Percentiles rank a stretch among this genome's conserved stretches.
phyloP scores from a whole-genome alignment of 257 asterid genomes.

The Handroanthus guayacan region DNA sequence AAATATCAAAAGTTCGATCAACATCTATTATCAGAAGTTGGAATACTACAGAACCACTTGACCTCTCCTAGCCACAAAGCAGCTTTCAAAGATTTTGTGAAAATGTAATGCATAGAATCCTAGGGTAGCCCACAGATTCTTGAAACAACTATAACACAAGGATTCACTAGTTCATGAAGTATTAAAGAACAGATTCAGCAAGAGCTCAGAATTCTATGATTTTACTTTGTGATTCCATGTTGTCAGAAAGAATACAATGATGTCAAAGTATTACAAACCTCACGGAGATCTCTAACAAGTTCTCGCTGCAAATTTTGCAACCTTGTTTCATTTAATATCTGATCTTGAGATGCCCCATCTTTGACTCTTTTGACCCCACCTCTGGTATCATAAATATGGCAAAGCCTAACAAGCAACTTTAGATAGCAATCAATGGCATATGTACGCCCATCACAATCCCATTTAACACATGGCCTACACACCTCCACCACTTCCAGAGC shows the following conservation, averaged over 20 bases:
- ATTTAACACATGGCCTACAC: slow-evolving; percentile 92
- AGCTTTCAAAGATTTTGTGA: background rate
- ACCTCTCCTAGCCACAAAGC: slow-evolving; percentile 12
- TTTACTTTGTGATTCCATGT: background rate
- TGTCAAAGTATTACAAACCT: slow-evolving; percentile 61
- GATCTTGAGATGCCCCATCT: slow-evolving; percentile 98
- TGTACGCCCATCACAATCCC: slow-evolving; percentile 97
- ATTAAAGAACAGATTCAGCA: background rate
- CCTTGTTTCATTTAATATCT: slow-evolving; percentile 92
- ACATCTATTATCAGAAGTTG: background rate
- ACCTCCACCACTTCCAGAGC: slow-evolving; percentile 98
- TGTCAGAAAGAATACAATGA: background rate
- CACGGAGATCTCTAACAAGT: slow-evolving; percentile 84
- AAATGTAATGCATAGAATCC: slow-evolving; percentile 14
- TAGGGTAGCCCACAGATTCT: background rate
- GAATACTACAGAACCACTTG: slow-evolving; percentile 2
- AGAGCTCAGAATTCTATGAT: slow-evolving; percentile 3
- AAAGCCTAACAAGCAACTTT: slow-evolving; percentile 91
- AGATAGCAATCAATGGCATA: slow-evolving; percentile 96
- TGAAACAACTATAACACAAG: slow-evolving; percentile 16
- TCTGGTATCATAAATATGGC: slow-evolving; percentile 91
- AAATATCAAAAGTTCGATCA: slow-evolving; percentile 8
- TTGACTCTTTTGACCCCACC: slow-evolving; percentile 97
- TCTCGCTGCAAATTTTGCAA: slow-evolving; percentile 90
- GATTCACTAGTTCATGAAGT: background rate